Conservation (phyloP, 2,329 filamentous ascomycete genomes). For the Venturia aucupariae region DNA sequence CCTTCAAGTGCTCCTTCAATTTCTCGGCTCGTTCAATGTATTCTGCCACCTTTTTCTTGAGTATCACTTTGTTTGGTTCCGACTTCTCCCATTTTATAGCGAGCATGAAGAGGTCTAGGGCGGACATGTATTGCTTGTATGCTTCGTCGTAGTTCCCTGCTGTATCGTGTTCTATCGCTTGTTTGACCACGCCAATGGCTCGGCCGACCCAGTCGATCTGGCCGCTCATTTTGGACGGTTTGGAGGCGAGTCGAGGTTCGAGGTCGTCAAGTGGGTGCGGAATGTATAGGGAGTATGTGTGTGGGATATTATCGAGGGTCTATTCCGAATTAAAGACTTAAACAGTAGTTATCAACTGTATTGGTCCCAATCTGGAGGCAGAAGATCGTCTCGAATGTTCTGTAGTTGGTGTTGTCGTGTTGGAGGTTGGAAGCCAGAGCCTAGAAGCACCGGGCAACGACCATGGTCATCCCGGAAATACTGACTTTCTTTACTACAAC, state of each 20-base stretch:
- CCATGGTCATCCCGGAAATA: too few relatives aligned
- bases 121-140: constrained; percentile 87
- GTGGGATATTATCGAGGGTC: neutral
- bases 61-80: constrained; percentile 92
- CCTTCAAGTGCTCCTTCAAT: constrained; percentile 76
- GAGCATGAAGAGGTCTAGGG: constrained; percentile 94
- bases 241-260: neutral
- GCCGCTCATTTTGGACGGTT: constrained; percentile 53
- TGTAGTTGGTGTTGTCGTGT: neutral
- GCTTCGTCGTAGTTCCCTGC: constrained; percentile 95
- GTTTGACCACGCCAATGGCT: constrained; percentile 93
- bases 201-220: constrained; percentile 95
- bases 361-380: neutral
- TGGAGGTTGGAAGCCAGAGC: neutral
- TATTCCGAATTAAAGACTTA: neutral
- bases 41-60: constrained; percentile 85
- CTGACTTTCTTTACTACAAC: neutral
- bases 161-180: constrained; percentile 93
- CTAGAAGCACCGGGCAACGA: neutral
- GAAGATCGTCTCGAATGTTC: neutral
- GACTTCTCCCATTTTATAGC: constrained; percentile 99
- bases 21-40: constrained; percentile 99
- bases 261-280: neutral
- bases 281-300: neutral
- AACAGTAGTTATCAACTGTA: neutral